A percentile compares a stretch with the other conserved stretches of the same genome.
Conservation (phyloP, 176 grass and related monocot genomes). For the Chrysopogon serrulatus region DNA sequence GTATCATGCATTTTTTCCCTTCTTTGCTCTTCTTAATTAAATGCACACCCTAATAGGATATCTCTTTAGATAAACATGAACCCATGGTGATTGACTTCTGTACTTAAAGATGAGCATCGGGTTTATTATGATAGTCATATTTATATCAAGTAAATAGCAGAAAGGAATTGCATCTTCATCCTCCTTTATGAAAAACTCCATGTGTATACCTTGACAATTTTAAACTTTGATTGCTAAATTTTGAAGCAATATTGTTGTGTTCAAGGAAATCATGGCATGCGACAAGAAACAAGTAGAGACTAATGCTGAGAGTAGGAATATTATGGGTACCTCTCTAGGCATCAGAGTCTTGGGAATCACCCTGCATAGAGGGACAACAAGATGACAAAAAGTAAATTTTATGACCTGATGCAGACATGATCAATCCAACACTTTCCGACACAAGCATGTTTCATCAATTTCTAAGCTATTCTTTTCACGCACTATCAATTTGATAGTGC, state of each 20-base stretch:
- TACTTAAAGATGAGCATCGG: background rate
- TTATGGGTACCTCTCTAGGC: constrained; percentile 50
- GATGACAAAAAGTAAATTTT: constrained; percentile 28
- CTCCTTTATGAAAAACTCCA: background rate
- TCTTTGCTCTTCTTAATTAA: background rate
- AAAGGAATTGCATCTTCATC: background rate
- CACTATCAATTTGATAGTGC: background rate
- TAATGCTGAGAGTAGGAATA: background rate
- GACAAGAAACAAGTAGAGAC: background rate
- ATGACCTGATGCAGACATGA: background rate
- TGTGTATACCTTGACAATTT: too few species aligned
- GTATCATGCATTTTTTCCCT: background rate
- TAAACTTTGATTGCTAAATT: background rate
- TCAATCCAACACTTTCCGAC: background rate
- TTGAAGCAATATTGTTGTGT: background rate
- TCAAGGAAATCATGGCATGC: background rate
- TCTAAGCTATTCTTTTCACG: background rate
- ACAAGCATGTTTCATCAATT: background rate
- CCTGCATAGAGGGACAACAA: constrained; percentile 38
- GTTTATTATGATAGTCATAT: background rate
- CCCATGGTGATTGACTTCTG: background rate
- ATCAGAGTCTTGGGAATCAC: constrained; percentile 59
- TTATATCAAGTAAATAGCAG: background rate
- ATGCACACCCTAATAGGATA: background rate
- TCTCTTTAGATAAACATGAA: constrained; percentile 6